Base-by-base conservation (phyloP, 1,284 basidiomycete species). In the Pseudozyma hubeiensis region DNA sequence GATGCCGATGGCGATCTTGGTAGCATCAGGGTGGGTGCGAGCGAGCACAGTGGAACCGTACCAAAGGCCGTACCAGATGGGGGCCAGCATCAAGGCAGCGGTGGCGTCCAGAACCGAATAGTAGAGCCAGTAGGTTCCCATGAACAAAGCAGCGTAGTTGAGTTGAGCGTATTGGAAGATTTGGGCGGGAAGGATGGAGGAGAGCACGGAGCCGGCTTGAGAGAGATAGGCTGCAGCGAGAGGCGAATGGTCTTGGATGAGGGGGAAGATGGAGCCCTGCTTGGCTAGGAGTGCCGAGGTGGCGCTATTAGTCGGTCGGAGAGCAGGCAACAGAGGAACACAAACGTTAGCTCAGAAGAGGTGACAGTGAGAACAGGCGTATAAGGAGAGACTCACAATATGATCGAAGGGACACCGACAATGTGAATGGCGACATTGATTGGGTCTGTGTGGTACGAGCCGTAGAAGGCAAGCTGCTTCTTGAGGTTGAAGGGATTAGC, bases 381-480 rank as follows among this genome's bases (percentile, higher is more conserved):
- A 24, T 24, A 24, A 24, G 4, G 35, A 13, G 11, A 10, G 0
- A 50, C 75, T 63, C 33, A 75, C 75, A 75, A 77, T 45, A 71
- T 78, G 61, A 81, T 81, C 5, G 61, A 62, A 37, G 79, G 79
- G 17, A 81, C 79, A 35, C 79, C 77, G 30, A 80, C 33, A 24
- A 81, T 77, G 64, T 81, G 79, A 41, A 81, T 81, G 35, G 53
- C 70, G 9, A 81, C 79, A 44, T 81, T 81, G 65, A 80, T 71
- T 0, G 59, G 54, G 51, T 81, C 63, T 30, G 78, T 77, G 45
- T 81, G 79, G 65, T 81, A 81, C 10, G 79, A 78, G 43, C 79
- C 79, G 50, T 81, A 81, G 61, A 81, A 81, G 33, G 77, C 77
- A 16, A 81, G 67, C 59, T 81, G 79, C 51, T 75, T 66, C 33